Conservation (phyloP, 2,329 filamentous ascomycete genomes). For the Emmonsiellopsis sp. region DNA sequence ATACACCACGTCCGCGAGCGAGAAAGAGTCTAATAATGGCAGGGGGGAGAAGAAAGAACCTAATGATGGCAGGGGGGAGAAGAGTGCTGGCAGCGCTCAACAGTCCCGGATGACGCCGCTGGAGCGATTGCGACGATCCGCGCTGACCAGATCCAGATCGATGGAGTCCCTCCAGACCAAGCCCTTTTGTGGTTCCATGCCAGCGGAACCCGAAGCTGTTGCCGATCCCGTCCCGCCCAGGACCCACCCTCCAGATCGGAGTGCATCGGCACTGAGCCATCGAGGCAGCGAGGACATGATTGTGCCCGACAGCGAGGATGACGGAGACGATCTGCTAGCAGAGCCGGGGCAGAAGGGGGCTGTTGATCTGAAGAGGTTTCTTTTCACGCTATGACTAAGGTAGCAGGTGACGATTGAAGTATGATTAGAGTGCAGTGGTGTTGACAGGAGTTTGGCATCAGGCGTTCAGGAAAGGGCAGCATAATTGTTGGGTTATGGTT, state of each 20-base stretch:
- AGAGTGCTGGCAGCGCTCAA: background rate
- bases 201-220: background rate
- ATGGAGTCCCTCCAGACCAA: slow-evolving; percentile 19
- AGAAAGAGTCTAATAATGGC: background rate
- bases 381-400: slow-evolving; percentile 1
- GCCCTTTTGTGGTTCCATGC: background rate
- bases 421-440: background rate
- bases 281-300: slow-evolving; percentile 46
- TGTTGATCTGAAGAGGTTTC: slow-evolving; percentile 9
- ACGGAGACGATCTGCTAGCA: slow-evolving; percentile 13
- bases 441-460: slow-evolving; percentile 7
- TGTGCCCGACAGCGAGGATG: slow-evolving; percentile 41
- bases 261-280: background rate
- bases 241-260: too few species aligned
- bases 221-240: too few species aligned
- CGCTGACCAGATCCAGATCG: slow-evolving; percentile 30
- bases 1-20: background rate
- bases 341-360: background rate
- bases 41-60: background rate
- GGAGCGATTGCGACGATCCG: slow-evolving; percentile 32
- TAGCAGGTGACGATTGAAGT: background rate
- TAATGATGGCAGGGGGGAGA: background rate
- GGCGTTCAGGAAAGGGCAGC: too few species aligned
- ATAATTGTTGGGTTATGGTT: too few species aligned
- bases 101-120: slow-evolving; percentile 28